Base-by-base conservation (phyloP, 768 basidiomycete species). In the Lanmaoa rubissima region DNA sequence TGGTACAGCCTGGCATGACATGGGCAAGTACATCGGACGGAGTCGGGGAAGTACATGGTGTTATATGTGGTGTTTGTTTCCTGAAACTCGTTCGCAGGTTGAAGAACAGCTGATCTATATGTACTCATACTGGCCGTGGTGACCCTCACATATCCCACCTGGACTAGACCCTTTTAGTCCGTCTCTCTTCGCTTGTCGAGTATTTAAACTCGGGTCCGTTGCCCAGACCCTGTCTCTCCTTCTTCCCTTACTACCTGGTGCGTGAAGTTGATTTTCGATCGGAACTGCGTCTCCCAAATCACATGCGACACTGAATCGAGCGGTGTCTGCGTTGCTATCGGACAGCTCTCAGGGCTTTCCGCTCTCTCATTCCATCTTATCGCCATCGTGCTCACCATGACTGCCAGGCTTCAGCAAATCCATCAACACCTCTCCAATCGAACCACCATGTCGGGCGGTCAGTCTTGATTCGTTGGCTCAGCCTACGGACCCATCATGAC, bases 401-500 rank as follows among this genome's bases (percentile, higher is more conserved):
- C 80, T 32, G 66, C 69, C 69, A 86, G 88, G 74, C 72, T 88
- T 36, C 76, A 80, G 55, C 86, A 88, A 68, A 61, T 90, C 46
- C 69, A 78, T 51, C 74, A 75, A 54, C 88, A 90, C 65, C 66
- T 89, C 32, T 67, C 70, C 44, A 66, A 65, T 58, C 62, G 66
- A 62, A 69, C 57, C 40, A 75, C 35, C 59, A 85, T 84, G 82
- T 76, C 78, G 28, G 79, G 78, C 72, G 85, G 86, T 86, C 69
- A 54, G 81, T 62, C 42, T 38, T 58, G 57, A 60, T 69, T 51
- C 53, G 54, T 45, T 43, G 8, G 2, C 32, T 32, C 16, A 1
- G 0, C 21, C 31, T 6, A 44, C 38, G 45, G 19, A 11, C 46
- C 21, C 35, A 14, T 51, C 44, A 19, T 51, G 42, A 51, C 53